Percentiles rank a stretch among this genome's conserved stretches.
These are phyloP conservation scores for Trichosporon sp. DNA, from an alignment of 1,284 basidiomycete genomes.

Conservation along the genomic window DNA sequence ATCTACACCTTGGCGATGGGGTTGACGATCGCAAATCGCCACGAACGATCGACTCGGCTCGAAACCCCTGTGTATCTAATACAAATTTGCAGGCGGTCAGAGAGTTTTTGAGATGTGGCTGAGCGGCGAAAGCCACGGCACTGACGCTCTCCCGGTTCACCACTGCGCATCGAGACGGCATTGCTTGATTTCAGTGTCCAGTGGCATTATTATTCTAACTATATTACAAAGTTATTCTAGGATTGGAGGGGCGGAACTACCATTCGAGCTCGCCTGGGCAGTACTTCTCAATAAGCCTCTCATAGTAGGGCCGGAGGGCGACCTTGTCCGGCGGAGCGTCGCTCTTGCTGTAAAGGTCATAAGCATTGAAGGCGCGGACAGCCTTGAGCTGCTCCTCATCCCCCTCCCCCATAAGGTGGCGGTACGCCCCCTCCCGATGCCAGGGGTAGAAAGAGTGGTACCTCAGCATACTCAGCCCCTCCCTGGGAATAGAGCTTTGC, in stretches of 20 bases:
- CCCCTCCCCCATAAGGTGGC: conserved; percentile 69
- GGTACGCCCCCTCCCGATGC: conserved; percentile 82
- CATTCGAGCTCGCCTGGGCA: conserved; percentile 3
- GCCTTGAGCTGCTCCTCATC: conserved; percentile 50
- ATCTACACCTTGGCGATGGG: no score
- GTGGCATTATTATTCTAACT: not conserved
- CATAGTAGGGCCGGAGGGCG: conserved; percentile 74
- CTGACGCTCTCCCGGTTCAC: no score
- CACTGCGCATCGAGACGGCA: no score
- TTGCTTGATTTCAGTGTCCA: not conserved
- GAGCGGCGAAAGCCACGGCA: no score
- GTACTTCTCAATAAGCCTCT: not conserved
- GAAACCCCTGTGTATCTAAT: no score
- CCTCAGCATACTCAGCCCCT: conserved; percentile 85
- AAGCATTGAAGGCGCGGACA: conserved; percentile 58
- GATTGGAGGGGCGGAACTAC: not conserved
- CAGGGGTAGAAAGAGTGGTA: conserved; percentile 95
- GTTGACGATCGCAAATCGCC: no score
- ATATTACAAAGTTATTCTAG: not conserved
- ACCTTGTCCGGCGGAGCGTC: conserved; percentile 67
- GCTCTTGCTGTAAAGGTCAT: conserved; percentile 82
- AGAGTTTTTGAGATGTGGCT: no score
- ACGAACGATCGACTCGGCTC: no score
- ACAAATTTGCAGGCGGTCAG: no score
- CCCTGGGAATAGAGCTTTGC: conserved; percentile 66